These are phyloP conservation scores for Tilletia setariae DNA, from an alignment of 1,284 basidiomycete genomes.

Conservation along the genomic window DNA sequence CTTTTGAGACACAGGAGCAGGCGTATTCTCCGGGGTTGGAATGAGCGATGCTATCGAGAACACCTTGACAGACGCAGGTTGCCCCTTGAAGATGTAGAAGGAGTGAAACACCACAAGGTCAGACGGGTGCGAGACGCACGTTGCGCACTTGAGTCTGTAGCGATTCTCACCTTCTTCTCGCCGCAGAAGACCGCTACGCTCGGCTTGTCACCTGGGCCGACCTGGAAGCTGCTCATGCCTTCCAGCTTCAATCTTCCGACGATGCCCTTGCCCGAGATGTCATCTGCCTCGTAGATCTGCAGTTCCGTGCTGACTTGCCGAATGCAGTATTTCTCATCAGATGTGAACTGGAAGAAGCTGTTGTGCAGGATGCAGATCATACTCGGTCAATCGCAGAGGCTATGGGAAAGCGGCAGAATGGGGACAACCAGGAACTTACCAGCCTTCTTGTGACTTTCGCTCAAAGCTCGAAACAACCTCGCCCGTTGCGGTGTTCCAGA, in stretches of 20 bases:
- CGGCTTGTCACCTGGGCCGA: constrained; percentile 79
- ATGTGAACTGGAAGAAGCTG: constrained; percentile 73
- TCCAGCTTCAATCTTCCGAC: constrained; percentile 78
- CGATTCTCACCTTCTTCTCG: constrained; percentile 73
- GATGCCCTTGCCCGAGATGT: constrained; percentile 72
- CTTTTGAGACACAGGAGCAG: constrained; percentile 63
- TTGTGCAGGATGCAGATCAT: too few species aligned
- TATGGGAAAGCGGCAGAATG: not conserved
- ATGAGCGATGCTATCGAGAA: constrained; percentile 70
- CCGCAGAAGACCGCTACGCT: constrained; percentile 83
- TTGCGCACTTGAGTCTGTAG: not conserved
- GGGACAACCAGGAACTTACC: constrained; percentile 59
- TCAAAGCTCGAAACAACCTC: constrained; percentile 75
- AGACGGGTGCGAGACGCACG: too few species aligned
- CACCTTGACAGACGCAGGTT: constrained; percentile 84
- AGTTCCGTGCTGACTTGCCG: constrained; percentile 79
- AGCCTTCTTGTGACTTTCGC: constrained; percentile 77
- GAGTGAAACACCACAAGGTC: not conserved
- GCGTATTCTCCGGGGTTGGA: constrained; percentile 65
- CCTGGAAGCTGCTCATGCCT: constrained; percentile 69
- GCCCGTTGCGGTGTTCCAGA: constrained; percentile 77
- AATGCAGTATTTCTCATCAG: constrained; percentile 82
- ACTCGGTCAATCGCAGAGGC: not conserved
- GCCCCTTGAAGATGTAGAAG: constrained; percentile 62
- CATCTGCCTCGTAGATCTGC: constrained; percentile 75